These are phyloP conservation scores for Phytophthora ramorum DNA, from an alignment of 352 stramenopile genomes.

Conservation along the genomic window DNA sequence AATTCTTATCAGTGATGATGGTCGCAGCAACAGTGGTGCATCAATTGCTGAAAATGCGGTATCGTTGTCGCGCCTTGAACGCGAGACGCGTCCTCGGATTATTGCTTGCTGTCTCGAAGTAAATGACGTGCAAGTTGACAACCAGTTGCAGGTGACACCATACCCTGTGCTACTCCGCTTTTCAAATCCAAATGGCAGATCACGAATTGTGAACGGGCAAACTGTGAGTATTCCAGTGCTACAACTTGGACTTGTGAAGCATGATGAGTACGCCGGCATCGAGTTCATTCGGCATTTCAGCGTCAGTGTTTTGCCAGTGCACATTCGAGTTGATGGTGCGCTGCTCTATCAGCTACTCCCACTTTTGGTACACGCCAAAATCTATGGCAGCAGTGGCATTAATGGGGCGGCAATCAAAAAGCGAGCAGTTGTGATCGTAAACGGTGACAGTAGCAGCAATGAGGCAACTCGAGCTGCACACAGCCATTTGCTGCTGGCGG, in stretches of 20 bases:
- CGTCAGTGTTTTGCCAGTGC: constrained; percentile 68
- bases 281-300: constrained; percentile 90
- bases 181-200: constrained; percentile 64
- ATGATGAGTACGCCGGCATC: constrained; percentile 88
- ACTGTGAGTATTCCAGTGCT: constrained; percentile 69
- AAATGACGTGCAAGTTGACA: constrained; percentile 88
- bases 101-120: constrained; percentile 74
- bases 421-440: constrained; percentile 32
- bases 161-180: constrained; percentile 89
- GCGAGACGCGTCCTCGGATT: constrained; percentile 61
- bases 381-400: constrained; percentile 37
- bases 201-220: constrained; percentile 58
- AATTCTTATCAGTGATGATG: constrained; percentile 59
- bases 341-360: constrained; percentile 81
- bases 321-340: constrained; percentile 83
- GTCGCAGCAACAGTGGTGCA: constrained; percentile 37
- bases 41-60: constrained; percentile 56
- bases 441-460: constrained; percentile 33
- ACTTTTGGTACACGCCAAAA: constrained; percentile 64
- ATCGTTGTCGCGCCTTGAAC: constrained; percentile 59
- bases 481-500: constrained; percentile 62
- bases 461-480: constrained; percentile 47
- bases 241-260: constrained; percentile 80
- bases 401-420: constrained; percentile 24
- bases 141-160: constrained; percentile 82